Conservation (phyloP, 179 eudicot species). For the Beta macrorhiza region DNA sequence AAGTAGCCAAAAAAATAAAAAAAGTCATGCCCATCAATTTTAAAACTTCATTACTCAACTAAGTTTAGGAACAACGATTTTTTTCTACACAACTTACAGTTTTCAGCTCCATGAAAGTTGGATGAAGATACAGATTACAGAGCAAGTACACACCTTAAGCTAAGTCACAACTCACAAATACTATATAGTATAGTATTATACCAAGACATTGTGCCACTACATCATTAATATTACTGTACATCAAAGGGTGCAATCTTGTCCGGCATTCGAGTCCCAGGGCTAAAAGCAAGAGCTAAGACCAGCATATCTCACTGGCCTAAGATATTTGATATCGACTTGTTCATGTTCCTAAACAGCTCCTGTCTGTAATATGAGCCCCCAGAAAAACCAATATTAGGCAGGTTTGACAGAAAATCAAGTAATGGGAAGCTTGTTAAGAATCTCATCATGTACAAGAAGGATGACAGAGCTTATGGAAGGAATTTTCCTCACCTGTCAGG, state of each 20-base stretch:
- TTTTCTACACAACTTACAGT: too few species aligned
- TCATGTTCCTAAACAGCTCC: constrained; percentile 28
- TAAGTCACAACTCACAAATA: not conserved
- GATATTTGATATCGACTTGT: constrained; percentile 31
- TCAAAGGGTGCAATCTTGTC: not conserved
- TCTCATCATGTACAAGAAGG: not conserved
- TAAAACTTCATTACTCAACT: too few species aligned
- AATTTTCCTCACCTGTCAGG: constrained; percentile 66
- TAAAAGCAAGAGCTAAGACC: not conserved
- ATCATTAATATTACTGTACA: constrained; percentile 5
- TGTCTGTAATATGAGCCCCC: constrained; percentile 20
- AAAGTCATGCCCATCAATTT: too few species aligned
- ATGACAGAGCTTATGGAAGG: not conserved
- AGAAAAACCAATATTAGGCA: not conserved
- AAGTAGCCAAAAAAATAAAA: too few species aligned
- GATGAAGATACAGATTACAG: not conserved
- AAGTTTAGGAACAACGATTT: too few species aligned
- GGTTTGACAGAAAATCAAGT: not conserved
- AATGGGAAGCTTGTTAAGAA: not conserved
- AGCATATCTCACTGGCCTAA: constrained; percentile 18
- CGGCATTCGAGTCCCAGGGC: not conserved
- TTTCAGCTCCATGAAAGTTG: not conserved
- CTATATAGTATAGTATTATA: not conserved
- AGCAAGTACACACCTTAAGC: not conserved
- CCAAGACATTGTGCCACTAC: not conserved